Conservation (phyloP, 176 grass and related monocot genomes). For the Oryza officinalis region DNA sequence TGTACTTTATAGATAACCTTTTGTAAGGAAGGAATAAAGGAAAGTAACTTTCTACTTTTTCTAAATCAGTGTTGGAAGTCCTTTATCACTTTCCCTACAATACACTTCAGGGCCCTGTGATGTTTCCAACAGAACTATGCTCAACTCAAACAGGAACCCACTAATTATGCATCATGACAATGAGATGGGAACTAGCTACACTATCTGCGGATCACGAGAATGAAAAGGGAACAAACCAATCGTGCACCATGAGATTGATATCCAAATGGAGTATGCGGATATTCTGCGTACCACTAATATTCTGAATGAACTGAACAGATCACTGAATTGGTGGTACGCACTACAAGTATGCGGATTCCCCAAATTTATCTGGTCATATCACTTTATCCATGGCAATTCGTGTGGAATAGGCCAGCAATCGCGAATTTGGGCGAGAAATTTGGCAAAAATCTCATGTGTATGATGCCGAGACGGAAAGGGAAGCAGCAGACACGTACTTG, state of each 20-base stretch:
- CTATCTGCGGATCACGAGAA: not conserved
- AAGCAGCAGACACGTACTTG: slow-evolving; percentile 31
- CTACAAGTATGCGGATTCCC: not conserved
- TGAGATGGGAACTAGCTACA: not conserved
- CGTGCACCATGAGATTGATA: not conserved
- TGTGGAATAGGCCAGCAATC: not conserved
- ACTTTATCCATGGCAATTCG: not conserved
- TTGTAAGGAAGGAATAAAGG: slow-evolving; percentile 48
- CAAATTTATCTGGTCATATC: not conserved
- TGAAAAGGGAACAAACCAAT: not conserved
- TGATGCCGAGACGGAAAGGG: not conserved
- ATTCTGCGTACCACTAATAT: no score
- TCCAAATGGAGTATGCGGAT: no score
- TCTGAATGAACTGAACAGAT: not conserved
- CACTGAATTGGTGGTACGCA: not conserved
- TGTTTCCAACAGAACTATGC: not conserved
- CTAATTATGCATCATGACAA: not conserved
- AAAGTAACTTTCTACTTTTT: not conserved
- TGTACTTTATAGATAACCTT: slow-evolving; percentile 19
- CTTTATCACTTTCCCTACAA: not conserved
- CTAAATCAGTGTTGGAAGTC: not conserved
- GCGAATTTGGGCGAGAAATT: not conserved
- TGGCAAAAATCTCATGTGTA: not conserved
- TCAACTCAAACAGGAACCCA: not conserved
- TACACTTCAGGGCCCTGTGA: not conserved